A percentile compares a stretch with the other conserved stretches of the same genome.
phyloP scores from a whole-genome alignment of 306 rosid species.

The Malus sylvestris region DNA sequence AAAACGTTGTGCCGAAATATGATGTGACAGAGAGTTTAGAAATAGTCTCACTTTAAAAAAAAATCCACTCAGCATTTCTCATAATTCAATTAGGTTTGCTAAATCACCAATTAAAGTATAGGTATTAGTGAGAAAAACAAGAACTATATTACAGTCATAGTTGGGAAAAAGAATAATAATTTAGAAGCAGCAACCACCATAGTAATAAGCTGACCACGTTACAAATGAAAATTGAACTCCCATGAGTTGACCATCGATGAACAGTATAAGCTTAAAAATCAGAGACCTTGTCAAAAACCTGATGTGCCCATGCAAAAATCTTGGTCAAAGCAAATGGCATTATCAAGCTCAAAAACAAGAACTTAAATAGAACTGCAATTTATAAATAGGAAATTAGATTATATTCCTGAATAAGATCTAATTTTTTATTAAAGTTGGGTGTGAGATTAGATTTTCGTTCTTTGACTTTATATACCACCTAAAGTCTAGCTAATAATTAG shows the following conservation, averaged over 20 bases:
- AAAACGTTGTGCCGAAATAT: too few species aligned
- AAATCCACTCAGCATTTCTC: too few species aligned
- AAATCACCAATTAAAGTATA: neutral
- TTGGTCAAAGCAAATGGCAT: neutral
- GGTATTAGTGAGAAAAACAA: neutral
- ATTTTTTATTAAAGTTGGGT: too few species aligned
- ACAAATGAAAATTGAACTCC: neutral
- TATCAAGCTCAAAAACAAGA: neutral
- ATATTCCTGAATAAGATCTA: too few species aligned
- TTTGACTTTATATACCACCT: too few species aligned
- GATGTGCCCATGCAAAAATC: neutral
- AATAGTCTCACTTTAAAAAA: too few species aligned
- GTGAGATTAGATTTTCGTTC: too few species aligned
- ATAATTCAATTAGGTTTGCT: neutral
- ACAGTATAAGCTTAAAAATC: neutral
- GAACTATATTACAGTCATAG: neutral
- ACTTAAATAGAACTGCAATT: neutral
- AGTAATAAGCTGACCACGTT: neutral
- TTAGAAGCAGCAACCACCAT: neutral
- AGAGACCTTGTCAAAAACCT: neutral
- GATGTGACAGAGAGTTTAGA: too few species aligned
- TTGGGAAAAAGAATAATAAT: neutral
- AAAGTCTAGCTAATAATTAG: too few species aligned
- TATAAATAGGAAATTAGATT: too few species aligned
- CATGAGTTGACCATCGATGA: neutral